Conservation (phyloP, 768 basidiomycete genomes). For the Leucogyrophana mollusca region DNA sequence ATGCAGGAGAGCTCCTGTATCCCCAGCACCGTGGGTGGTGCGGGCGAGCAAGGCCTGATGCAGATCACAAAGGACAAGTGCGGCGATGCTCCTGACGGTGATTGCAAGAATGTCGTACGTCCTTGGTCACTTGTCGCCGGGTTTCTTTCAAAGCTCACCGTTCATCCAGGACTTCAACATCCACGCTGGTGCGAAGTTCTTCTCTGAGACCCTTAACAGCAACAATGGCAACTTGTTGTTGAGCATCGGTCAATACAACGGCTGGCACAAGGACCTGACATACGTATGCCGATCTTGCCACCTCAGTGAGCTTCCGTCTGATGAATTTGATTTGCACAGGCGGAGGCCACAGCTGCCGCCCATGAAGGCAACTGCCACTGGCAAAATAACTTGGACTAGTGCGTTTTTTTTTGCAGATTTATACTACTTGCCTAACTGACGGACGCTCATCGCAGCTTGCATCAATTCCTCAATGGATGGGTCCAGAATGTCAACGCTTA, state of each 20-base stretch:
- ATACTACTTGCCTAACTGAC: not conserved
- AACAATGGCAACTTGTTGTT: slow-evolving; percentile 54
- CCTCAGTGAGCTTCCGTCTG: too few relatives aligned
- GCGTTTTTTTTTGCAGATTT: slow-evolving; percentile 35
- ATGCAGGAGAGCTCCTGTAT: slow-evolving; percentile 88
- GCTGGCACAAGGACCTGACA: slow-evolving; percentile 63
- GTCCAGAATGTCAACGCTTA: slow-evolving; percentile 57
- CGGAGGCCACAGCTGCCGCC: slow-evolving; percentile 56
- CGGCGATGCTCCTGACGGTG: slow-evolving; percentile 43
- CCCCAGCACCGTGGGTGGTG: slow-evolving; percentile 62
- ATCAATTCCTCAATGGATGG: slow-evolving; percentile 77
- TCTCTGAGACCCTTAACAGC: slow-evolving; percentile 45
- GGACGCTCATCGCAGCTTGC: slow-evolving; percentile 42
- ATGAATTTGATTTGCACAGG: slow-evolving; percentile 29
- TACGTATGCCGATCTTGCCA: too few relatives aligned
- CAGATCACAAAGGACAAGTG: slow-evolving; percentile 83
- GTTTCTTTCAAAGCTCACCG: not conserved
- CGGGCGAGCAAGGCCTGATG: slow-evolving; percentile 85
- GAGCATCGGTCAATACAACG: slow-evolving; percentile 75
- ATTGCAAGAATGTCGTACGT: slow-evolving; percentile 41
- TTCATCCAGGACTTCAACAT: slow-evolving; percentile 68
- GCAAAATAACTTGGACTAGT: slow-evolving; percentile 90
- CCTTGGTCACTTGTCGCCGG: slow-evolving; percentile 1
- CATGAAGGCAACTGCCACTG: slow-evolving; percentile 57
- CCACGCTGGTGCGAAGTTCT: slow-evolving; percentile 59